phyloP scores from a whole-genome alignment of 202 grass and related monocot species.

The Zizania palustris region DNA sequence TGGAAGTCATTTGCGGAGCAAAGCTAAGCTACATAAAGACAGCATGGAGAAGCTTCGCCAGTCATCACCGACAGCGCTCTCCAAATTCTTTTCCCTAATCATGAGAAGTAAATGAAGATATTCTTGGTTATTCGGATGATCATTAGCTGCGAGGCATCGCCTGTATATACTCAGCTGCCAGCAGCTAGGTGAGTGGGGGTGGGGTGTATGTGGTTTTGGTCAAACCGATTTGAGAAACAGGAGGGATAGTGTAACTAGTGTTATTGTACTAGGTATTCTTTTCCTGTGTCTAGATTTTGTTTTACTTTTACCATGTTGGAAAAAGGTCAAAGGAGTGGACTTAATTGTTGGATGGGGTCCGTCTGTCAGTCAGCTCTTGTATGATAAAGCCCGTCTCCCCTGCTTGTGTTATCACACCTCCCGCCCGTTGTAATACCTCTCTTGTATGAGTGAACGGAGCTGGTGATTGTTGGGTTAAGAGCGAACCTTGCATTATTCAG shows the following conservation, averaged over 20 bases:
- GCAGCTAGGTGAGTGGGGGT: constrained; percentile 31
- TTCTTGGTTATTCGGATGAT: constrained; percentile 25
- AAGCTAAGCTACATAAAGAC: constrained; percentile 19
- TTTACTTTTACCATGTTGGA: constrained; percentile 33
- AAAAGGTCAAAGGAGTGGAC: constrained; percentile 24
- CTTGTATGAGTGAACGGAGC: no score
- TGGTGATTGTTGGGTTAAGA: no score
- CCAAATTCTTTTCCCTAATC: constrained; percentile 32
- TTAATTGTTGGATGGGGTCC: constrained; percentile 14
- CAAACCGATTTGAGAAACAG: constrained; percentile 34
- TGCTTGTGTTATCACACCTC: constrained; percentile 22
- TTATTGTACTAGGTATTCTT: constrained; percentile 76
- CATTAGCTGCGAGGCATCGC: constrained; percentile 45
- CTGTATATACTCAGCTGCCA: constrained; percentile 65
- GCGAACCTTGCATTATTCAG: no score
- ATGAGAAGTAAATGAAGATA: constrained; percentile 40
- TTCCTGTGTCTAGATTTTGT: constrained; percentile 50
- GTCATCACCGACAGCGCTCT: constrained; percentile 29
- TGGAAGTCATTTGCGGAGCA: constrained; percentile 28
- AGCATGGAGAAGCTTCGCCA: constrained; percentile 23
- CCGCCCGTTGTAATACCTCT: constrained; percentile 39
- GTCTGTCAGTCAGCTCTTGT: constrained; percentile 31
- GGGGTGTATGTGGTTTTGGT: constrained; percentile 42
- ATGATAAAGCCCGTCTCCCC: constrained; percentile 39
- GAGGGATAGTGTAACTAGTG: constrained; percentile 38